Percentiles rank a stretch among this genome's conserved stretches.
Conservation (phyloP, 2,329 filamentous ascomycete genomes). For the Fusarium camptoceras region DNA sequence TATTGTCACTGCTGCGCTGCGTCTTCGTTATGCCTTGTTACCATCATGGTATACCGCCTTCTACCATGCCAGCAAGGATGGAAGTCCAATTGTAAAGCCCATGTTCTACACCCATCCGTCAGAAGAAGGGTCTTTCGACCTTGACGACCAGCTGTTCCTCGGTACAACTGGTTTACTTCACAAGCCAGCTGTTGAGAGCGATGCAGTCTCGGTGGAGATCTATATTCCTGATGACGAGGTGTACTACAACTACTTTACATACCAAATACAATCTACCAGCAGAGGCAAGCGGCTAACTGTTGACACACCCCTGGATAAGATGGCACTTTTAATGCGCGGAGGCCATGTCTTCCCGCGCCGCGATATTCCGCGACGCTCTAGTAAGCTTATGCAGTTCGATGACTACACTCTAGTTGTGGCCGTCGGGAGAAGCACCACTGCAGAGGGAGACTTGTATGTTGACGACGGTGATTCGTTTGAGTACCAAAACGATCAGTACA, state of each 20-base stretch:
- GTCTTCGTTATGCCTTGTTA: slow-evolving; percentile 88
- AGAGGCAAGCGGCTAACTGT: slow-evolving; percentile 78
- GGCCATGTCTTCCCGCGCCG: slow-evolving; percentile 93
- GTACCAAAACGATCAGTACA: slow-evolving; percentile 85
- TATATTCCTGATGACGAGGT: slow-evolving; percentile 90
- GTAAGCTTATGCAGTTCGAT: slow-evolving; percentile 90
- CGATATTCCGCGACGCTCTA: slow-evolving; percentile 86
- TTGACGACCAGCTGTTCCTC: slow-evolving; percentile 95
- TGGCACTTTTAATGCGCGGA: slow-evolving; percentile 91
- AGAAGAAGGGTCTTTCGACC: slow-evolving; percentile 85
- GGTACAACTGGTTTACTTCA: slow-evolving; percentile 89
- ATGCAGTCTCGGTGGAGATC: slow-evolving; percentile 78
- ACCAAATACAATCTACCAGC: slow-evolving; percentile 75
- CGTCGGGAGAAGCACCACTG: slow-evolving; percentile 69
- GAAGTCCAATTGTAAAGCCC: slow-evolving; percentile 87
- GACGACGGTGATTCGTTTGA: slow-evolving; percentile 97
- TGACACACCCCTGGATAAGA: slow-evolving; percentile 82
- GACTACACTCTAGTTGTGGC: slow-evolving; percentile 89
- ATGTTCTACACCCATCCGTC: slow-evolving; percentile 93
- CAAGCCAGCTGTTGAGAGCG: slow-evolving; percentile 88
- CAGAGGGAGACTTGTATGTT: slow-evolving; percentile 85
- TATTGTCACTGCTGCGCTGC: slow-evolving; percentile 88
- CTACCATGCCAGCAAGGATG: slow-evolving; percentile 86
- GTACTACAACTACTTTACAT: slow-evolving; percentile 97
- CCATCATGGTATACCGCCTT: slow-evolving; percentile 98